Base-by-base conservation (phyloP, 129 eudicot genomes). In the Cynara cardunculus region DNA sequence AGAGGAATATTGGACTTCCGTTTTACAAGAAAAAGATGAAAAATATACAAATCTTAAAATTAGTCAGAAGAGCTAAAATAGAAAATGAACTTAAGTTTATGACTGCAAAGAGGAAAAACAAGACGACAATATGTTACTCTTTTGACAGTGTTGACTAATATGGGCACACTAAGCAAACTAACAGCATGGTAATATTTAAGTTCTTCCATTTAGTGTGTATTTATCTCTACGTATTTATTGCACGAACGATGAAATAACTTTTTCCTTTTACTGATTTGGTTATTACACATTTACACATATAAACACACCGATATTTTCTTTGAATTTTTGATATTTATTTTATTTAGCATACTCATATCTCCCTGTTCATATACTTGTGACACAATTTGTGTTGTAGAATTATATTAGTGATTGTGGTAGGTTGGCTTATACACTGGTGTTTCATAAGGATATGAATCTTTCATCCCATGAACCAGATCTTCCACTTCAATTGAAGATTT, bases 121-220 rank as follows among this genome's bases (percentile, higher is more conserved):
- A 9, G 4, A 24, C 13, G 16, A 22, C 69, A 64, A 0, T 8
- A 56, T 21, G 7, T 75, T 59, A 75, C 21, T 75, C 21, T 75
- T 18, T 75, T 75, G 31, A 8, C 13, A 24, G 21, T 56, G 24
- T 59, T 79, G 68, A 12, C 75, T 70, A 46, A n/a, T 25, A 66
- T 69, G 75, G 82, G 4, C 44, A 31, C 65, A 35, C 67, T 10
- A 39, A 76, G 49, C 56, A 21, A 64, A 77, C 31, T 21, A 78
- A 31, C 49, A 70, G 12, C 69, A 8, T 46, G 24, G 2, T 7
- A 6, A 32, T 39, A 34, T 56, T 14, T 37, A 80, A 70, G 37
- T 56, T 69, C 3, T 34, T 37, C 4, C 13, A 25, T 6, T 27
- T 9, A 69, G 32, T 64, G 69, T 64, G 69, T 64, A 31, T 31